A percentile compares a stretch with the other conserved stretches of the same genome.
Conservation (phyloP, 2,329 filamentous ascomycete genomes). For the Fusarium sp. region DNA sequence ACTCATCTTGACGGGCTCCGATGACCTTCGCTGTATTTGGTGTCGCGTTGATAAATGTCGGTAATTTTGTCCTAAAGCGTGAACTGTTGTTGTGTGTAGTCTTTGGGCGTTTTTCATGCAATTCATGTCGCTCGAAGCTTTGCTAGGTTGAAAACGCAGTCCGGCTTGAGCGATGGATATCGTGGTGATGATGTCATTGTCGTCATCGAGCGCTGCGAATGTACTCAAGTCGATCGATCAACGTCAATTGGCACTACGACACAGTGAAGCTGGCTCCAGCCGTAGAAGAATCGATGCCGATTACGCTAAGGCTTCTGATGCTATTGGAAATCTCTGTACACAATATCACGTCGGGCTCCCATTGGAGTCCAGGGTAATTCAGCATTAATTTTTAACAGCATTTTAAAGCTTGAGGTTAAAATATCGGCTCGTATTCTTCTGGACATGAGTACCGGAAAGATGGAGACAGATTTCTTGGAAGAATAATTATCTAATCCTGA, state of each 20-base stretch:
- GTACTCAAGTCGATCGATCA: neutral
- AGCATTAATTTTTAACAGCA: accelerated
- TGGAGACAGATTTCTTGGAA: neutral
- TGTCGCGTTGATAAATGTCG: neutral
- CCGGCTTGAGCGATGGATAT: neutral
- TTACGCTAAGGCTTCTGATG: accelerated
- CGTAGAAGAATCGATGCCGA: neutral
- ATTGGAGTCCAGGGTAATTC: neutral
- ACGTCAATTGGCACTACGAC: too few relatives aligned
- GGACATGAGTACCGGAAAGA: neutral
- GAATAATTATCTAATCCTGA: neutral
- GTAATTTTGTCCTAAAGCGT: accelerated
- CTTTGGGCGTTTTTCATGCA: neutral
- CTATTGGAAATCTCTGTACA: accelerated
- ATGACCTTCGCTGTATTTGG: neutral
- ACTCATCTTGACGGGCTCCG: slow-evolving; percentile 44
- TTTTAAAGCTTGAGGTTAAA: neutral
- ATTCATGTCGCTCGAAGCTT: neutral
- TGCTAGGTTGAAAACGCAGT: neutral
- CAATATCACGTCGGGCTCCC: accelerated
- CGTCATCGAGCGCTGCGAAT: slow-evolving; percentile 14
- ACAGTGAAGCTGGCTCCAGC: neutral
- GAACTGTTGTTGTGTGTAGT: accelerated
- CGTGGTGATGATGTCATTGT: slow-evolving; percentile 26
- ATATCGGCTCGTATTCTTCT: too few relatives aligned